A percentile compares a stretch with the other conserved stretches of the same genome.
Conservation (phyloP, 2,329 filamentous ascomycete species). For the Juglanconis sp. region DNA sequence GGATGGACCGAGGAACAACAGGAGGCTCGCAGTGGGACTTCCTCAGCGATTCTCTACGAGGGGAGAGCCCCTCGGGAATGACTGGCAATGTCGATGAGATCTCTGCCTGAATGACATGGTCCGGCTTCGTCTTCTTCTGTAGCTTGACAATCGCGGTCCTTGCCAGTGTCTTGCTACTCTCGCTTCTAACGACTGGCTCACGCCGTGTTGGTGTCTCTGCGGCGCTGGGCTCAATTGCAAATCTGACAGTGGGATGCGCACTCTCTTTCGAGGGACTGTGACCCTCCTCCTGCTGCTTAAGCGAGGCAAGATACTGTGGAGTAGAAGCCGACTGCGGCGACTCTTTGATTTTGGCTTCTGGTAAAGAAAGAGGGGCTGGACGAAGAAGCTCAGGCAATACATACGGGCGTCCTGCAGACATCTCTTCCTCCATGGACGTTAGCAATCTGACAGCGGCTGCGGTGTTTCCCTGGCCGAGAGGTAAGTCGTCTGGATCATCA, state of each 20-base stretch:
- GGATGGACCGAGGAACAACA: background rate
- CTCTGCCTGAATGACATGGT: constrained; percentile 28
- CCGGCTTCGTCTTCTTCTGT: constrained; percentile 40
- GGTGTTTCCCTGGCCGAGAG: constrained; percentile 41
- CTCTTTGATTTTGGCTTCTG: constrained; percentile 23
- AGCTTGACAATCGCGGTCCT: constrained; percentile 46
- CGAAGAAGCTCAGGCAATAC: constrained; percentile 36
- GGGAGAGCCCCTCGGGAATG: constrained; percentile 50
- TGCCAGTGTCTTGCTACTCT: constrained; percentile 3
- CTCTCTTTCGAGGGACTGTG: constrained; percentile 22
- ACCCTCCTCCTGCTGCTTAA: constrained; percentile 37
- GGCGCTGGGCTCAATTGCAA: constrained; percentile 11
- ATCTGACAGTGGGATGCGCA: constrained; percentile 14
- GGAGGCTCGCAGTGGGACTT: constrained; percentile 27
- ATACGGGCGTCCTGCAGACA: constrained; percentile 50
- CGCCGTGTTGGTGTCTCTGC: constrained; percentile 5
- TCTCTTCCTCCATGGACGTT: constrained; percentile 58
- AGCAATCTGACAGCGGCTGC: constrained; percentile 57
- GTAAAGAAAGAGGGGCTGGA: constrained; percentile 24
- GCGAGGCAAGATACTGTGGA: constrained; percentile 33
- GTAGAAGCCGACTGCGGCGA: constrained; percentile 28
- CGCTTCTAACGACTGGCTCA: constrained; percentile 12
- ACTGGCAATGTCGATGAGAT: constrained; percentile 42
- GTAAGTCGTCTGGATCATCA: constrained; percentile 49
- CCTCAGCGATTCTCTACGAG: constrained; percentile 37